These are phyloP conservation scores for Leccinum holopus DNA, from an alignment of 1,284 basidiomycete genomes.

Conservation along the genomic window DNA sequence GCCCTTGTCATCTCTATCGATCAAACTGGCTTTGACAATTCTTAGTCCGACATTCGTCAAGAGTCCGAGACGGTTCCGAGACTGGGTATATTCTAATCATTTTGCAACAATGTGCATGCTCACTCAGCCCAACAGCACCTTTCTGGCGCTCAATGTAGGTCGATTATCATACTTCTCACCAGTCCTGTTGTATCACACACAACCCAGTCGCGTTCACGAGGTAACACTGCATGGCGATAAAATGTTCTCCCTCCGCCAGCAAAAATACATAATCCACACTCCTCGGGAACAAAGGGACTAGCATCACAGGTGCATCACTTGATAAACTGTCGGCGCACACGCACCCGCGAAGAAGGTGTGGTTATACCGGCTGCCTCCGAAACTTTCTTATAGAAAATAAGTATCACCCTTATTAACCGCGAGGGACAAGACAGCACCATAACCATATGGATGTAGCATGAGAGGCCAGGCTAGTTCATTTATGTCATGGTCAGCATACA, in stretches of 20 bases:
- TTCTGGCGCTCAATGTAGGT: slow-evolving; percentile 88
- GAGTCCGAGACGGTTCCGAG: slow-evolving; percentile 87
- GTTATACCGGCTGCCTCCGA: no score
- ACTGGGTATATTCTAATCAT: slow-evolving; percentile 65
- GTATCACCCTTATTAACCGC: no score
- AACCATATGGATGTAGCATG: no score
- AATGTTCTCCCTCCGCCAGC: slow-evolving; percentile 85
- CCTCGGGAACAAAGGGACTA: no score
- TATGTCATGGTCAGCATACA: no score
- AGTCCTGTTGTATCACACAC: slow-evolving; percentile 5
- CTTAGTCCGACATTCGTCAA: slow-evolving; percentile 82
- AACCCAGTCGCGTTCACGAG: slow-evolving; percentile 86
- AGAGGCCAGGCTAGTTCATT: no score
- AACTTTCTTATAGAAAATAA: no score
- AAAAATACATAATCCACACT: slow-evolving; percentile 74
- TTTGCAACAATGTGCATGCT: slow-evolving; percentile 3
- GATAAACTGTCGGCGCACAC: no score
- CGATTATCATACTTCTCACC: not conserved
- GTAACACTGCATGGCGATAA: slow-evolving; percentile 87
- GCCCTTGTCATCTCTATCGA: slow-evolving; percentile 19
- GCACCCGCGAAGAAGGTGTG: no score
- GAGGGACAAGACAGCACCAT: no score
- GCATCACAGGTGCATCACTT: no score
- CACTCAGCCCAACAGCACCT: slow-evolving; percentile 52
- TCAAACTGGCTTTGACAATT: slow-evolving; percentile 12